Evolutionary conservation across 768 basidiomycete genomes (phyloP).

Genomic region (Hygrophorus pudorinus): DNA sequence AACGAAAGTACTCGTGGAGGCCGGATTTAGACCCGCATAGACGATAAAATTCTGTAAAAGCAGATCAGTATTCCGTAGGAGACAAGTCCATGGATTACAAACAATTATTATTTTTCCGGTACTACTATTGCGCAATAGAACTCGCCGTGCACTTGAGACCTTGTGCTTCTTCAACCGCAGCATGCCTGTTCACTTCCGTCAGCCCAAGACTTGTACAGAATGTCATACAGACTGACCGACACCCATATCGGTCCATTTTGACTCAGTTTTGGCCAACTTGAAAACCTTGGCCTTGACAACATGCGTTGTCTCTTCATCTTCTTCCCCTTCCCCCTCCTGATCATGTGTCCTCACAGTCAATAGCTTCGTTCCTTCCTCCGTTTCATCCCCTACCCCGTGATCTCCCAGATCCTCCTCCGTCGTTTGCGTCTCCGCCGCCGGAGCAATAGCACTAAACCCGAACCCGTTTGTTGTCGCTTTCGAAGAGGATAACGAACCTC

Average conservation of each 20-base stretch:
- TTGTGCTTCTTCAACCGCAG: conserved; percentile 70
- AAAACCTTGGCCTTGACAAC: conserved; percentile 52
- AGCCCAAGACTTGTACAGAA: background rate
- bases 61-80: conserved; percentile 3
- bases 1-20: conserved; percentile 40
- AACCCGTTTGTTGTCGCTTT: background rate
- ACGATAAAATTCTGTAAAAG: conserved; percentile 62
- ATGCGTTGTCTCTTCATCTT: conserved; percentile 63
- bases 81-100: conserved; percentile 19
- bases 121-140: conserved; percentile 61
- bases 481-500: background rate
- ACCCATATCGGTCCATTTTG: conserved; percentile 59
- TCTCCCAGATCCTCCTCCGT: conserved; percentile 1
- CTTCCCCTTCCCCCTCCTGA: conserved; percentile 71
- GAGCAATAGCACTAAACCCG: background rate
- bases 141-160: conserved; percentile 42
- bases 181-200: conserved; percentile 33
- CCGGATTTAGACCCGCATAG: conserved; percentile 46
- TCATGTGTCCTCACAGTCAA: conserved; percentile 38
- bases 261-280: conserved; percentile 38
- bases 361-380: conserved; percentile 9
- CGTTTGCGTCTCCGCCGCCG: conserved; percentile 1
- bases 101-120: conserved; percentile 73
- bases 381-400: conserved; percentile 1
- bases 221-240: conserved; percentile 39